Conservation (phyloP, 2,329 filamentous ascomycete genomes). For the Fusarium napiforme region DNA sequence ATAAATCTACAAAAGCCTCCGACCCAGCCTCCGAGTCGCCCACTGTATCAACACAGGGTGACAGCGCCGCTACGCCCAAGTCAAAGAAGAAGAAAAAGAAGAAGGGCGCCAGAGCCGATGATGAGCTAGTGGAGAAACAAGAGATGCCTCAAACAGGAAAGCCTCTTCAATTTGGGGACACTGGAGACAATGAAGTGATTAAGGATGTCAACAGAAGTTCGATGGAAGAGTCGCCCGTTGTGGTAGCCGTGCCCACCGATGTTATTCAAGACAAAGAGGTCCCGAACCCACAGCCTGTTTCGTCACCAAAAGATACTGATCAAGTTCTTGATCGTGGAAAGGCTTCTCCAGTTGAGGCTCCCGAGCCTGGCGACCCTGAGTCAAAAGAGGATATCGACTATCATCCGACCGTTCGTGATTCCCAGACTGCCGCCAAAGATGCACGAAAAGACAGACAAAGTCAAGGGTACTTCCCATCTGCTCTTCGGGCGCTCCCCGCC, state of each 20-base stretch:
- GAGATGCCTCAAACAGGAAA: constrained; percentile 7
- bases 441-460: constrained; percentile 23
- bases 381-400: constrained; percentile 14
- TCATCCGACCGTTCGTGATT: constrained; percentile 9
- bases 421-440: constrained; percentile 6
- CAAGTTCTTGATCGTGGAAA: constrained; percentile 10
- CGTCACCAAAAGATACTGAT: neutral
- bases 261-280: neutral
- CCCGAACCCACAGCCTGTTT: neutral
- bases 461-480: constrained; percentile 38
- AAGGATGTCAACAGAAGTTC: neutral
- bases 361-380: constrained; percentile 13
- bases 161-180: neutral
- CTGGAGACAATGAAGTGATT: constrained; percentile 3
- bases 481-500: constrained; percentile 32
- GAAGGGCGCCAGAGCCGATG: constrained; percentile 35
- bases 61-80: constrained; percentile 16
- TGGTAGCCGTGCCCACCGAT: neutral
- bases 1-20: neutral
- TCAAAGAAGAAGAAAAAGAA: constrained; percentile 47
- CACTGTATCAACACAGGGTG: constrained; percentile 9
- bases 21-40: constrained; percentile 17
- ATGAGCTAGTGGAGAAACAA: constrained; percentile 17
- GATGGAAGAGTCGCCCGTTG: neutral
- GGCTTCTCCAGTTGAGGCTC: neutral